Percentiles rank a stretch among this genome's conserved stretches.
Evolutionary conservation across 1,284 basidiomycete genomes (phyloP).

Genomic region (Chondrostereum purpureum): DNA sequence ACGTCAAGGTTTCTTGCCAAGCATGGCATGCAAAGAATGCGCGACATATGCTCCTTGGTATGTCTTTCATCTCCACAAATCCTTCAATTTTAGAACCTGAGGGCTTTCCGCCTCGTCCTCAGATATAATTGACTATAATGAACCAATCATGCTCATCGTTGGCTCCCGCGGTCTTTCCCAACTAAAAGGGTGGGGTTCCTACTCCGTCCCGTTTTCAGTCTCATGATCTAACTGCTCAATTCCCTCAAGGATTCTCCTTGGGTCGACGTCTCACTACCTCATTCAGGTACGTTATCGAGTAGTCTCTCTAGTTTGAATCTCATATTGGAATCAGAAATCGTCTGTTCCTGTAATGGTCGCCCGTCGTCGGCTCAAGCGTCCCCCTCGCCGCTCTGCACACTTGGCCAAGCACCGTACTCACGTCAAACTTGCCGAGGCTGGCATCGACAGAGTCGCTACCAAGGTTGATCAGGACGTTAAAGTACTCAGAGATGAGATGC

Average conservation of each 20-base stretch:
- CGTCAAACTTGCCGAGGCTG: constrained; percentile 81
- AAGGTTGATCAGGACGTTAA: constrained; percentile 71
- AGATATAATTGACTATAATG: constrained; percentile 88
- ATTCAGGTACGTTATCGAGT: constrained; percentile 56
- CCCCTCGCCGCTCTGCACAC: constrained; percentile 57
- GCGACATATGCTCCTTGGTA: constrained; percentile 85
- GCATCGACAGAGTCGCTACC: constrained; percentile 72
- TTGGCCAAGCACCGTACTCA: constrained; percentile 60
- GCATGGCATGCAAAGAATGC: constrained; percentile 95
- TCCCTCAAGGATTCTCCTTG: constrained; percentile 90
- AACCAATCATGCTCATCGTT: constrained; percentile 92
- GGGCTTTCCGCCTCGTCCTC: constrained; percentile 1
- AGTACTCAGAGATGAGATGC: constrained; percentile 63
- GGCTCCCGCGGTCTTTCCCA: constrained; percentile 89
- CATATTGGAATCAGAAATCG: constrained; percentile 50
- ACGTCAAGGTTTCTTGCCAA: constrained; percentile 86
- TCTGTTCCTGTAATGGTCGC: constrained; percentile 89
- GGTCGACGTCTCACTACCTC: constrained; percentile 96
- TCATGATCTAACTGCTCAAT: background rate
- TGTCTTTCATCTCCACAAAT: constrained; percentile 15
- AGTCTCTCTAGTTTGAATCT: constrained; percentile 3
- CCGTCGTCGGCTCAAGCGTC: constrained; percentile 74
- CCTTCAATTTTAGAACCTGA: background rate
- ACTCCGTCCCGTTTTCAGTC: constrained; percentile 2
- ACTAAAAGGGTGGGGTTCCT: constrained; percentile 70